Conservation (phyloP, 371 early-diverging fungal species). For the Entomophthora muscae region DNA sequence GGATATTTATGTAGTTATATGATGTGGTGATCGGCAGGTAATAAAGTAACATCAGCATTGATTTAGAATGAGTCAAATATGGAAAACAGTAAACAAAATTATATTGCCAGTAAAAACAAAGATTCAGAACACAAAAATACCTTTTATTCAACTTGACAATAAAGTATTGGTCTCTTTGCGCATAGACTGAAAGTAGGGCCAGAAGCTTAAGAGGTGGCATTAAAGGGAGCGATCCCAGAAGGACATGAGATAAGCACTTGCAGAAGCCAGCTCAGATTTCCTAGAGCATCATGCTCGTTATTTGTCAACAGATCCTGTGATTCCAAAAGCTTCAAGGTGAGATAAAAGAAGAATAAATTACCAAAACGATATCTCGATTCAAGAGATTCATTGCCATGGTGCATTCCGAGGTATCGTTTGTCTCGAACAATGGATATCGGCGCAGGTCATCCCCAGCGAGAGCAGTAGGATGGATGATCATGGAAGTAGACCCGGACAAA, state of each 20-base stretch:
- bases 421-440: not conserved
- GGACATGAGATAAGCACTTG: not conserved
- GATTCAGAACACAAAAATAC: no score
- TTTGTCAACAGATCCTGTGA: not conserved
- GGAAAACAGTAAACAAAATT: no score
- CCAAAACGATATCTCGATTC: not conserved
- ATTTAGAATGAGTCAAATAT: no score
- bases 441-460: not conserved
- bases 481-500: not conserved
- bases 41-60: no score
- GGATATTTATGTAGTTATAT: no score
- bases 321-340: not conserved
- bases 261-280: not conserved
- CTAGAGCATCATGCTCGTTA: not conserved
- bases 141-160: no score
- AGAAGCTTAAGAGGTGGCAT: not conserved
- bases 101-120: no score
- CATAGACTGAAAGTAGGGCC: no score
- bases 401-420: not conserved
- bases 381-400: not conserved
- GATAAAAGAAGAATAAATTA: not conserved
- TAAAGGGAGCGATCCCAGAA: not conserved
- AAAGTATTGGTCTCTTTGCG: no score
- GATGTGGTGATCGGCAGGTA: no score
- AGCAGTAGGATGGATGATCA: not conserved